Conservation (phyloP, 306 rosid genomes). For the Spatholobus suberectus region DNA sequence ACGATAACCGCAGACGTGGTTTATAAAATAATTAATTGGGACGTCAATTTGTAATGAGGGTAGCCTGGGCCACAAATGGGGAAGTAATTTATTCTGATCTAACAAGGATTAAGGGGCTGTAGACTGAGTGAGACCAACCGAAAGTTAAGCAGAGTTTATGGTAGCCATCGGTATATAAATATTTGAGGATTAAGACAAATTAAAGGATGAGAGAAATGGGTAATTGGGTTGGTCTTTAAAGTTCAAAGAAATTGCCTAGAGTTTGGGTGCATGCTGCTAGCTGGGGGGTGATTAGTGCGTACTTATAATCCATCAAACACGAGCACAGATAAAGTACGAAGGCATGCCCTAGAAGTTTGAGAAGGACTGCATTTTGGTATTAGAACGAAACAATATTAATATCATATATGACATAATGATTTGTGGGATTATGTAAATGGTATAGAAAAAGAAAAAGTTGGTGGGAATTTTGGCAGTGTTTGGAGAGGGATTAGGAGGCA, state of each 20-base stretch:
- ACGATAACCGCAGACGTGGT: not conserved
- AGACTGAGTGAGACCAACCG: slow-evolving; percentile 44
- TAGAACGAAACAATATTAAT: slow-evolving; percentile 22
- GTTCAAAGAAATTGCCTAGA: not conserved
- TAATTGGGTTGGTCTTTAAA: not conserved
- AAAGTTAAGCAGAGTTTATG: slow-evolving; percentile 44
- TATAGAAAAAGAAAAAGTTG: slow-evolving; percentile 50
- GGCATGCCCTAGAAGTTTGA: slow-evolving; percentile 78
- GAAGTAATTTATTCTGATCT: slow-evolving; percentile 42
- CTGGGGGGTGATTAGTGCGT: not conserved
- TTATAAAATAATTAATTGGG: slow-evolving; percentile 8
- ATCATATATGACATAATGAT: slow-evolving; percentile 34
- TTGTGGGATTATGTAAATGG: slow-evolving; percentile 47
- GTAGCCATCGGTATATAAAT: not conserved
- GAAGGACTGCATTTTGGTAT: slow-evolving; percentile 63
- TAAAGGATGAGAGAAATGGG: not conserved
- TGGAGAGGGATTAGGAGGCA: slow-evolving; percentile 78
- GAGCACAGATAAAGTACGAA: slow-evolving; percentile 47
- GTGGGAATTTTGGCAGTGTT: slow-evolving; percentile 69
- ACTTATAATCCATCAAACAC: slow-evolving; percentile 38
- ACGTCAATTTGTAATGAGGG: slow-evolving; percentile 33
- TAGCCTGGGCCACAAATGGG: slow-evolving; percentile 35
- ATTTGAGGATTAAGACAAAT: not conserved
- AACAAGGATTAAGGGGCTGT: slow-evolving; percentile 28
- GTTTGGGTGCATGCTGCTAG: not conserved